A percentile compares a stretch with the other conserved stretches of the same genome.
Conservation (phyloP, 164 flowering plant genomes). For the Tetrastigma voinierianum region DNA sequence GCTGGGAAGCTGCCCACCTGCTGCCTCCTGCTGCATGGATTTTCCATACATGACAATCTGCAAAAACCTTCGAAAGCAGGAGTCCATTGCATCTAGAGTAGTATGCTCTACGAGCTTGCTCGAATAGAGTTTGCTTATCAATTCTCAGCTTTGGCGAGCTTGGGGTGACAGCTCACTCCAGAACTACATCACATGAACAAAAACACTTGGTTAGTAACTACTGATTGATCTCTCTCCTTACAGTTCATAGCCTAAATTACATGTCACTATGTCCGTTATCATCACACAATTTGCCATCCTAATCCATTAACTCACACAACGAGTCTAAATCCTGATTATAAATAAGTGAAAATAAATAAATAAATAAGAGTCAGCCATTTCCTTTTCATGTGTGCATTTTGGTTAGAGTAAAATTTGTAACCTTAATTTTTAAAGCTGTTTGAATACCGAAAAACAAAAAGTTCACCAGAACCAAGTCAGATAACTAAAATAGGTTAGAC, state of each 20-base stretch:
- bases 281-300: no score
- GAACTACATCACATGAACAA: conserved; percentile 48
- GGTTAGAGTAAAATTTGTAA: no score
- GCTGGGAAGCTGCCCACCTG: conserved; percentile 27
- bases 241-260: no score
- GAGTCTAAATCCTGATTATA: no score
- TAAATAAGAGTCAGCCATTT: no score
- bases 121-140: conserved; percentile 88
- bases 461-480: not conserved
- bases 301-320: no score
- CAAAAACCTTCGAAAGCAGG: conserved; percentile 86
- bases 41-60: conserved; percentile 93
- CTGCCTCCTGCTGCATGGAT: conserved; percentile 72
- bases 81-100: conserved; percentile 98
- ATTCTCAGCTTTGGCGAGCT: conserved; percentile 78
- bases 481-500: not conserved
- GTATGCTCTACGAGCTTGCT: conserved; percentile 94
- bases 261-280: no score
- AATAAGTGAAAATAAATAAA: no score
- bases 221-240: no score
- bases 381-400: no score
- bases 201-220: not conserved
- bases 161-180: conserved; percentile 84
- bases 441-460: not conserved
- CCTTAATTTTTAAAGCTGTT: no score